These are phyloP conservation scores for Chenopodium album DNA, from an alignment of 148 eudicot genomes.

Conservation along the genomic window DNA sequence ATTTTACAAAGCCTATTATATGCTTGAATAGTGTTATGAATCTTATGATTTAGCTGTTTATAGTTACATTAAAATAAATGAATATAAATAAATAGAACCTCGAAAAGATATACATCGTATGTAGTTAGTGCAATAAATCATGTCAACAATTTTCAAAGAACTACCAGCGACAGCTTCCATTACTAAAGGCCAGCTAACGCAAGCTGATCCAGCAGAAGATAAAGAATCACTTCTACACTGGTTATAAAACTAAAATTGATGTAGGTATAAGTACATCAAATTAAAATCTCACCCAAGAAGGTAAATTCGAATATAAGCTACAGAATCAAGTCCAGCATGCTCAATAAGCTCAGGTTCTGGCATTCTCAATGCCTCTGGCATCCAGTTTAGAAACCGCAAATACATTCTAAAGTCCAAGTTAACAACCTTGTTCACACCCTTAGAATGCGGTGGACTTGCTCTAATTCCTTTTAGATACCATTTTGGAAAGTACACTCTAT, in stretches of 20 bases:
- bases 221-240: slow-evolving; percentile 1
- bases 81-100: no score
- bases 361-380: slow-evolving; percentile 97
- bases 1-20: no score
- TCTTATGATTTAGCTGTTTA: no score
- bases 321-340: slow-evolving; percentile 98
- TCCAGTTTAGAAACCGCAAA: slow-evolving; percentile 80
- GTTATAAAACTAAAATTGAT: not conserved
- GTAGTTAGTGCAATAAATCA: no score
- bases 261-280: not conserved
- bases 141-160: no score
- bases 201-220: not conserved
- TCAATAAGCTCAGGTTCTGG: slow-evolving; percentile 95
- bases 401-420: slow-evolving; percentile 73
- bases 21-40: no score
- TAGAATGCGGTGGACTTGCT: slow-evolving; percentile 61
- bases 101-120: no score
- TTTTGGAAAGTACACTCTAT: slow-evolving; percentile 97
- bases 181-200: not conserved
- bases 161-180: not conserved
- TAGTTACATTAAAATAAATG: no score
- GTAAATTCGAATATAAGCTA: slow-evolving; percentile 83
- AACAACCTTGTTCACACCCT: slow-evolving; percentile 60
- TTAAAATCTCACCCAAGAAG: slow-evolving; percentile 72
- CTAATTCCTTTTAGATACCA: slow-evolving; percentile 95